Evolutionary conservation across 2,329 filamentous ascomycete genomes (phyloP).

Genomic region (Ampelomyces quisqualis): DNA sequence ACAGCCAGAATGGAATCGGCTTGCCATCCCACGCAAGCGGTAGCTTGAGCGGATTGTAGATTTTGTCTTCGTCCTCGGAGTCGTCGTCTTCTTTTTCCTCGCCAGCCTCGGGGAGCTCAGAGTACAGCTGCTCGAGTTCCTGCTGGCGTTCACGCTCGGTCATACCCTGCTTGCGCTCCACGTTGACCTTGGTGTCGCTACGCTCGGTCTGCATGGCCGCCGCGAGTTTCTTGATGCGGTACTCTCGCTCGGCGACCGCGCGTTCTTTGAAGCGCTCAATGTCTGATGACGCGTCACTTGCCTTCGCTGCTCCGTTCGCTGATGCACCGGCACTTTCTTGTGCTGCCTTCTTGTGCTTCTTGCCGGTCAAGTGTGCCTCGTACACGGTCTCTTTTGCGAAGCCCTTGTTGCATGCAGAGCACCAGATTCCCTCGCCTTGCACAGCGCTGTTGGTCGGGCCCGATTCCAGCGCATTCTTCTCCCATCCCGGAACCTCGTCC

Average conservation of each 20-base stretch:
- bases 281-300: constrained; percentile 22
- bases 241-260: constrained; percentile 85
- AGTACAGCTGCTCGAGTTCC: constrained; percentile 84
- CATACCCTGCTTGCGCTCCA: constrained; percentile 96
- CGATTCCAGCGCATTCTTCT: constrained; percentile 50
- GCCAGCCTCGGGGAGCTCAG: constrained; percentile 57
- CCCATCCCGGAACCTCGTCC: constrained; percentile 78
- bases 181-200: constrained; percentile 86
- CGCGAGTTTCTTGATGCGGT: constrained; percentile 75
- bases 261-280: constrained; percentile 69
- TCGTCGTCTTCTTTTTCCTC: constrained; percentile 67
- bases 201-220: constrained; percentile 83
- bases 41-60: constrained; percentile 96
- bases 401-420: constrained; percentile 86
- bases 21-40: constrained; percentile 98
- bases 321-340: constrained; percentile 51
- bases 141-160: constrained; percentile 93
- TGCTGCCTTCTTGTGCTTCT: constrained; percentile 88
- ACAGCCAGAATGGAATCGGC: constrained; percentile 98
- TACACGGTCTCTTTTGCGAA: constrained; percentile 97
- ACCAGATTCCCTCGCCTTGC: constrained; percentile 73
- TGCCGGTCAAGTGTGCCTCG: constrained; percentile 81
- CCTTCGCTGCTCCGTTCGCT: constrained; percentile 16
- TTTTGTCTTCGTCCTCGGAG: constrained; percentile 71
- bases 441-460: constrained; percentile 53